Base-by-base conservation (phyloP, 116 monocot species). In the Iris pallida region DNA sequence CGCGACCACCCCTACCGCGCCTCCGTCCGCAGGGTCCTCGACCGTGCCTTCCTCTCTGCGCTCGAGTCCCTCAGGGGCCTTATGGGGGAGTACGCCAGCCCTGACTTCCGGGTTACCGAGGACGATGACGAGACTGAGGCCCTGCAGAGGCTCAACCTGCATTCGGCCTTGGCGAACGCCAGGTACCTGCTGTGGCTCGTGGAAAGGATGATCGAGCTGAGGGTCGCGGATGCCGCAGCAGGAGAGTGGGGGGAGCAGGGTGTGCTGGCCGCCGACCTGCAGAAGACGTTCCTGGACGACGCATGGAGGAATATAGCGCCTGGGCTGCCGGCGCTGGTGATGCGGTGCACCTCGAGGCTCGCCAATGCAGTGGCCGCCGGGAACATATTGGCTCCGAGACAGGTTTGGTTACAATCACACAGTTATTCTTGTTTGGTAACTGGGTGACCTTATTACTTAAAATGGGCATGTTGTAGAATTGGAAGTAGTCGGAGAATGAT, bases 61-160 rank as follows among this genome's bases (percentile, higher is more conserved):
- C 58, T 95, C 56, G 89, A 73, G 72, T 80, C 73, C 5, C 73
- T 91, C 13, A 95, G 83, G 73, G 84, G 80, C 49, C 57, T 88
- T 2, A 59, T 95, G 45, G 86, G 78, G 47, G 86, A 88, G 69
- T 95, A 95, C 59, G 81, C 84, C 1, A 95, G 91, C 59, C 95
- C 95, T 0, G 91, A 95, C 48, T 87, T 91, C 53, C 56, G 91
- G 47, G 83, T 91, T 2, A 66, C 85, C 0, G 86, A 81, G n/a
- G 86, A 91, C 46, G 78, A 84, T 47, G 91, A 91, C 10, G 91
- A 95, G 82, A 88, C 86, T 5, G 95, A 91, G 79, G 95, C 95
- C 1, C 86, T 91, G 12, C 95, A 88, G 72, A 80, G 86, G 73
- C 20, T 95, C 67, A 91, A 86, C 41, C 57, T 95, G 42, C 95